phyloP scores from a whole-genome alignment of 73 alveolate species.

The Tetrahymena malaccensis region DNA sequence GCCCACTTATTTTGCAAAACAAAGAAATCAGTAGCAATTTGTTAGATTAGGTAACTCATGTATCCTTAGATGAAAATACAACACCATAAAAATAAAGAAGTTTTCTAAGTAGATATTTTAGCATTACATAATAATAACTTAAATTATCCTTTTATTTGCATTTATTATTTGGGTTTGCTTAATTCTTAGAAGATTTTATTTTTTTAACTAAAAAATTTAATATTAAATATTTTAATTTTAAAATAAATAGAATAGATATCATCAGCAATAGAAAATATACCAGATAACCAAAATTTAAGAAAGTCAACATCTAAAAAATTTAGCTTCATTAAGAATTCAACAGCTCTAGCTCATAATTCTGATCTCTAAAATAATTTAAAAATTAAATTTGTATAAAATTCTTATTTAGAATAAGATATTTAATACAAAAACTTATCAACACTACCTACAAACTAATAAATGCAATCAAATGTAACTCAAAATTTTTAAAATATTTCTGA shows the following conservation, averaged over 20 bases:
- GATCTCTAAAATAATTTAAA: not conserved
- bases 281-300: not conserved
- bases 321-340: not conserved
- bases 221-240: too few species aligned
- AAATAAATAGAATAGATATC: not conserved
- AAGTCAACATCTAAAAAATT: not conserved
- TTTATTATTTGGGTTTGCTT: too few species aligned
- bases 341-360: not conserved
- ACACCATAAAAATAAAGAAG: too few species aligned
- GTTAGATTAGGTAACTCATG: too few species aligned
- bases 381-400: not conserved
- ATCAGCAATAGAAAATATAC: not conserved
- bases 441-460: not conserved
- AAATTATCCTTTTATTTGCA: too few species aligned
- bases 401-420: not conserved
- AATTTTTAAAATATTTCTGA: not conserved
- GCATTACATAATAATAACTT: too few species aligned
- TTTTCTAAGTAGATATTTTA: too few species aligned
- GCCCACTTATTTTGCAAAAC: not conserved
- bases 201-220: too few species aligned
- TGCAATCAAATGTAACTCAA: not conserved
- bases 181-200: too few species aligned
- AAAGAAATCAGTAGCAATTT: not conserved
- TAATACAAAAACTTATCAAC: not conserved
- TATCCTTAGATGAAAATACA: not conserved